Base-by-base conservation (phyloP, 1,139 yeast species). In the Saccharomyces hybrid region DNA sequence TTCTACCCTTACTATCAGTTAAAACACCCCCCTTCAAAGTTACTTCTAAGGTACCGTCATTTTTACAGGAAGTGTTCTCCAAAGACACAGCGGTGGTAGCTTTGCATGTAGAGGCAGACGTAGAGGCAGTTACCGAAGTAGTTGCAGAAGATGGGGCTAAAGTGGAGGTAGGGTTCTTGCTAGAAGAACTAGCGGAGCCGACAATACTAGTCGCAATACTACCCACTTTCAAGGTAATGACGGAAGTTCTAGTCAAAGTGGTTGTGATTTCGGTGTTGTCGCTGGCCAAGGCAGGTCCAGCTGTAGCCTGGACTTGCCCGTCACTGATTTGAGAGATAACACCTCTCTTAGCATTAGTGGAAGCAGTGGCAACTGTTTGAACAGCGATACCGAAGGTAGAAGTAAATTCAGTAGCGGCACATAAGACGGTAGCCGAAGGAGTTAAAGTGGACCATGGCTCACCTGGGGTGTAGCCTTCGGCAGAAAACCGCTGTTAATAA, bases 1-100 rank as follows among this genome's bases (percentile, higher is more conserved):
- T 75, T 81, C 95, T 84, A 58, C 88, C 88, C 59, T 75, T 64
- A 55, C 78, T 68, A 69, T 86, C 95, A 48, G 78, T 80, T 71
- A 86, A 78, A 58, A 83, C 69, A 64, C 83, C 77, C 51, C 70
- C 78, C 52, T 75, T 69, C 68, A 86, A 78, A 38, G 75, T 73
- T 78, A 86, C 74, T 53, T 82, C 68, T 67, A 85, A 77, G 54
- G 87, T 76, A 64, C 78, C 76, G 50, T 69, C 69, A 58, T 78
- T 70, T 56, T 71, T 68, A 72, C 91, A 84, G 71, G 78, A 59
- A 73, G 73, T 55, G 71, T 73, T 51, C 64, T 59, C 74, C 78
- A 54, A 71, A 49, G 51, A 49, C 24, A 54, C 57, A 16, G 47
- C 49, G 54, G 60, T 57, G 29, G 53, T 42, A 6, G 56, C 46